Conservation (phyloP, 495 filamentous ascomycete genomes). For the Xeromyces bisporus region DNA sequence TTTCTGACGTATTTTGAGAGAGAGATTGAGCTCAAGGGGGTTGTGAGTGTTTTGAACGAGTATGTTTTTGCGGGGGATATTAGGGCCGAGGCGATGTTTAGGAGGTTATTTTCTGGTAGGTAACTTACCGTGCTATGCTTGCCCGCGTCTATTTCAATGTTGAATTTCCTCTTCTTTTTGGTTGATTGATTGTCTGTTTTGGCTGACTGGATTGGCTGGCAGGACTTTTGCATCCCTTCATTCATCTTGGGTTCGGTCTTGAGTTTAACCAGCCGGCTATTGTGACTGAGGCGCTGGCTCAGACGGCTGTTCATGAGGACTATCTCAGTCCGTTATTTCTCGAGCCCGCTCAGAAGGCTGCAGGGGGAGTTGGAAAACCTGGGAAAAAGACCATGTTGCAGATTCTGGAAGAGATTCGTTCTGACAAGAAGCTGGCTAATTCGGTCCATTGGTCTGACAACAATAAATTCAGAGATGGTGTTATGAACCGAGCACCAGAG, state of each 20-base stretch:
- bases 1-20: slow-evolving; percentile 57
- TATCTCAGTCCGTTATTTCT: slow-evolving; percentile 34
- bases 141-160: not conserved
- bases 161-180: slow-evolving; percentile 1
- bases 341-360: slow-evolving; percentile 33
- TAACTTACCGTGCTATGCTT: not conserved
- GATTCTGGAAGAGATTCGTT: slow-evolving; percentile 40
- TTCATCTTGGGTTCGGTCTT: slow-evolving; percentile 70
- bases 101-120: slow-evolving; percentile 38
- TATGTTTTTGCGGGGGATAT: slow-evolving; percentile 49
- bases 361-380: slow-evolving; percentile 13
- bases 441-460: slow-evolving; percentile 34
- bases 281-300: slow-evolving; percentile 63
- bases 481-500: slow-evolving; percentile 41
- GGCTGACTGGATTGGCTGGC: too few relatives aligned
- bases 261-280: slow-evolving; percentile 71
- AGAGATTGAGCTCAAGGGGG: slow-evolving; percentile 48
- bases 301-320: slow-evolving; percentile 46
- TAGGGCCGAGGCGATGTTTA: slow-evolving; percentile 42
- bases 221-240: slow-evolving; percentile 66
- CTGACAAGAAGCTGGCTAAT: slow-evolving; percentile 34
- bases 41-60: slow-evolving; percentile 38
- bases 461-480: slow-evolving; percentile 50
- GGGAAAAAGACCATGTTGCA: slow-evolving; percentile 34
- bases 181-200: not conserved